Evolutionary conservation across 2,329 filamentous ascomycete species (phyloP).

Genomic region (Diaporthe sp.): DNA sequence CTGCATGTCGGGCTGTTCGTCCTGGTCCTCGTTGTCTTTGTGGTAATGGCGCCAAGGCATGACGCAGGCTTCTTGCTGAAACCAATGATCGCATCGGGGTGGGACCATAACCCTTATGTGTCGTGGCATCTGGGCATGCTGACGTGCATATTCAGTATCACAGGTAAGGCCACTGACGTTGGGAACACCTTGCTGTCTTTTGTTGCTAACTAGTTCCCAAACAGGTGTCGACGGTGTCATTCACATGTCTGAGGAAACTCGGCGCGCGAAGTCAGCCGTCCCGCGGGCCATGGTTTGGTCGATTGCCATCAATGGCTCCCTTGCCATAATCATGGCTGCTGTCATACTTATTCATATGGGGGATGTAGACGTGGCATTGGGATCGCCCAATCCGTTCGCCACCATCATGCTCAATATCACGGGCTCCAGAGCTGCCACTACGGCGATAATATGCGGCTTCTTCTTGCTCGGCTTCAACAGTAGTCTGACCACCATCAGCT

Average conservation of each 20-base stretch:
- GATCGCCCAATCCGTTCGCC: constrained; percentile 54
- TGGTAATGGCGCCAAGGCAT: constrained; percentile 30
- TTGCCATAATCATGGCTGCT: constrained; percentile 55
- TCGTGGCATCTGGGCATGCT: constrained; percentile 53
- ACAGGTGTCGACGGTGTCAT: constrained; percentile 60
- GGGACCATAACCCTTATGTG: constrained; percentile 40
- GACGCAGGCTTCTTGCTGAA: constrained; percentile 21
- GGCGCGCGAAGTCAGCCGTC: constrained; percentile 58
- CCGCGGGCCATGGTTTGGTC: constrained; percentile 59
- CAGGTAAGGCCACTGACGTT: constrained; percentile 40
- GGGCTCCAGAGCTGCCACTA: constrained; percentile 54
- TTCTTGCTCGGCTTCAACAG: constrained; percentile 53
- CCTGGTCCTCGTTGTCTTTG: constrained; percentile 34
- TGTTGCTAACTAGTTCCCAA: neutral
- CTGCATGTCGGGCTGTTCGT: constrained; percentile 40
- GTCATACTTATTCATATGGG: constrained; percentile 60
- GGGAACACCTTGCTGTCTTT: neutral
- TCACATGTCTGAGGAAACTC: constrained; percentile 60
- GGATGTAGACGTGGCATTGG: constrained; percentile 49
- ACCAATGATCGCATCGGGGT: constrained; percentile 27
- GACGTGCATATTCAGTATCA: constrained; percentile 49
- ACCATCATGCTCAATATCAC: constrained; percentile 56
- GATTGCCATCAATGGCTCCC: constrained; percentile 54
- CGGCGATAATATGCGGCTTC: constrained; percentile 53
- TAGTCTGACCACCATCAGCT: constrained; percentile 57